These are phyloP conservation scores for Cucurbita moschata DNA, from an alignment of 306 rosid genomes.

Conservation along the genomic window DNA sequence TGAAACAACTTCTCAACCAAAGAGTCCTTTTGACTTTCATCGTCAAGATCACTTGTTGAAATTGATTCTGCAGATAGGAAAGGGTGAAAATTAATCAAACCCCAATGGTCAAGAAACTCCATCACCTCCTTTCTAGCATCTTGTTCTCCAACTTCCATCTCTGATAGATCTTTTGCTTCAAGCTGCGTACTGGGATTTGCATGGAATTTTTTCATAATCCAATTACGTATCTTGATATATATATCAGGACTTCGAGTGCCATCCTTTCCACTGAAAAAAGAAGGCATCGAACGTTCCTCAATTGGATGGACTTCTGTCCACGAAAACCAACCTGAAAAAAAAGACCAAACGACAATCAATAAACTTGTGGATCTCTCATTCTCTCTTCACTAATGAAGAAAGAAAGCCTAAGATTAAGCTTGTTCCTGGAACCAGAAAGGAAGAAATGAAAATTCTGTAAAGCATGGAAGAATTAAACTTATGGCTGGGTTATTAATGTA, in stretches of 20 bases:
- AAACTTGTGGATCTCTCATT: neutral
- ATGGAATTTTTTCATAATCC: conserved; percentile 62
- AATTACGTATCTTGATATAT: conserved; percentile 67
- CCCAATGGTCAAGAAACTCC: conserved; percentile 88
- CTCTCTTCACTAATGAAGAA: neutral
- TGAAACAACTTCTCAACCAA: conserved; percentile 59
- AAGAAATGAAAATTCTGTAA: neutral
- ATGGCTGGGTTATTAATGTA: neutral
- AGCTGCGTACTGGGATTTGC: conserved; percentile 37
- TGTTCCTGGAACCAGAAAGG: neutral
- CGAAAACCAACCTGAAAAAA: conserved; percentile 79
- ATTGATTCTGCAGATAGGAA: conserved; percentile 41
- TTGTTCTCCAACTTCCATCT: conserved; percentile 54
- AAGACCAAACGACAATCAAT: conserved; percentile 1
- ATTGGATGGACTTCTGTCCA: conserved; percentile 57
- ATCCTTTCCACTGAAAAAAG: conserved; percentile 57
- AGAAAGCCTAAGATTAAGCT: neutral
- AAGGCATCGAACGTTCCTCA: conserved; percentile 57
- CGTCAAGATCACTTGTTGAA: conserved; percentile 24
- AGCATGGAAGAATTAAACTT: neutral
- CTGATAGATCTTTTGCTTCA: conserved; percentile 58
- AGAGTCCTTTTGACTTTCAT: conserved; percentile 28
- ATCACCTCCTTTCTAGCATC: conserved; percentile 71
- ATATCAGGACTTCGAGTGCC: conserved; percentile 45
- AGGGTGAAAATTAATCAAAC: conserved; percentile 85